Base-by-base conservation (phyloP, 2,329 filamentous ascomycete species). In the Penicillium olsonii region DNA sequence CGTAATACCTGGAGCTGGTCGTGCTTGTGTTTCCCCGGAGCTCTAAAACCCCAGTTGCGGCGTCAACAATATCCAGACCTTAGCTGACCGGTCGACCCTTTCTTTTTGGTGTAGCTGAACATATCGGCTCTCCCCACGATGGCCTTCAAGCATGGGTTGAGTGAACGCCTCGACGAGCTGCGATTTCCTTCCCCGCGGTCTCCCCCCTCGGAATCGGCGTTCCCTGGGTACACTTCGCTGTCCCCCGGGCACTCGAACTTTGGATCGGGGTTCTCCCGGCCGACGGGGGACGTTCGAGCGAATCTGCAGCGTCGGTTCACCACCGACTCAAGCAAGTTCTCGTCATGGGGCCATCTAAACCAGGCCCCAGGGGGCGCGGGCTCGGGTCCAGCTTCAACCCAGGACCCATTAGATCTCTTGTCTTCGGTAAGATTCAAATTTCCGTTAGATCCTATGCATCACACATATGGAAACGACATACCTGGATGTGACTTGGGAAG, bases 241-340 rank as follows among this genome's bases (percentile, higher is more conserved):
- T 83, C 84, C 62, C 85, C 88, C 56, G 72, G 73, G 69, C 87
- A 87, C 71, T 81, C 82, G 66, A 79, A 77, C 66, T 83, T 84
- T 66, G 78, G 85, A 69, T 78, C 75, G 41, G 81, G 81, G 58
- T 78, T 81, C 57, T 73, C 47, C 50, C 70, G 76, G 48, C 70
- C 77, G 54, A 70, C 81, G 56, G 81, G 84, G 70, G 90, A 95
- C 67, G 82, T 82, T 59, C 85, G 92, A 72, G 83, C 84, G 56
- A 85, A 85, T 62, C 79, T 97, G 68, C 90, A 92, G 73, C 87
- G 92, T 66, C 87, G 92, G 68, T 97, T 97, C 75, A 97, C 92
- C 56, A 94, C 92, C 50, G 95, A 96, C 75, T 85, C 89, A 75
- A 81, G 90, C 73, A 82, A 91, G 80, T 78, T 92, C 73, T 87